Evolutionary conservation across 441 rosid genomes (phyloP), one percentile per base, ranked within the genome.

Genomic region (Daphne laureola): DNA sequence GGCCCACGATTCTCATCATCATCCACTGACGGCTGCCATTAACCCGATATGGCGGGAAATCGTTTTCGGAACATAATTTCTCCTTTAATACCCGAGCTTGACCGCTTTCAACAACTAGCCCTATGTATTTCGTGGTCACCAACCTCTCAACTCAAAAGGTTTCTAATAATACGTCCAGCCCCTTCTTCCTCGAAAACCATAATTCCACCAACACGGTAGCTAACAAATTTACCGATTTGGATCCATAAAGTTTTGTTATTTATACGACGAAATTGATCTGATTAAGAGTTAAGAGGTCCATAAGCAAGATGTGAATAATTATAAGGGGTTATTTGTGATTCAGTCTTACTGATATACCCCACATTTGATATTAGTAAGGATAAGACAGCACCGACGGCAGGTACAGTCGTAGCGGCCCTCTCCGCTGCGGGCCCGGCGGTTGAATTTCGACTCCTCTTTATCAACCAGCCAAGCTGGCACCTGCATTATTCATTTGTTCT

Each of bases 351-450:
- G 36, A 31, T 2, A 46, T 11, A 49, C 51, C 48, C 48, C 51
- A 31, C 36, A 31, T 31, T 8, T 31, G 36, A 31, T 7, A 8
- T 8, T 46, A 49, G 65, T 42, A 2, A 2, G 68, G 68, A 71
- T 46, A 70, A 63, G 79, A 73, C 85, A 74, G 49, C 75, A 74
- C 76, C 73, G 78, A 79, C 76, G 80, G 56, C 66, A 55, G 66
- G 68, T 66, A 62, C 60, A 50, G 51, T 43, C 46, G 35, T 17
- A 17, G 49, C 18, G 52, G 26, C 43, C 36, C 36, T 31, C 36
- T 27, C 7, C 63, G 53, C 56, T 49, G 55, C 67, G 73, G 75
- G 49, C 63, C 71, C 74, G 49, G 48, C 5, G 0, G 25, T 43
- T 58, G 55, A 55, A 54, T 57, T 66, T 40, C 55, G 11, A 47